Percentiles rank a stretch among this genome's conserved stretches.
Conservation (phyloP, 768 basidiomycete genomes). For the Amanita molliuscula region DNA sequence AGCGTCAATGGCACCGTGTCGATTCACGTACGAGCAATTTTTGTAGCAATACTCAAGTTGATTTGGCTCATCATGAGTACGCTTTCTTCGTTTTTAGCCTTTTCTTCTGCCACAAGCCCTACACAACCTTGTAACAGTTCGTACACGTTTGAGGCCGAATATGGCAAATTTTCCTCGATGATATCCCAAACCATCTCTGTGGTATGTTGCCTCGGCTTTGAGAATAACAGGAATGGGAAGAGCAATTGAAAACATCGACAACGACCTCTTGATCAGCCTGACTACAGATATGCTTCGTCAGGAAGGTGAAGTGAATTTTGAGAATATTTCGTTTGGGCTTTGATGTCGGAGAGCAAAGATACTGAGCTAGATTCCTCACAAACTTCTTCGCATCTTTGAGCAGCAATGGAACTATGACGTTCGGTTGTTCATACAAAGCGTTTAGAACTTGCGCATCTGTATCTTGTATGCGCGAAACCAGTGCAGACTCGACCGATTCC, state of each 20-base stretch:
- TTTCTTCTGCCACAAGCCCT: conserved; percentile 26
- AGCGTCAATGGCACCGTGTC: conserved; percentile 1
- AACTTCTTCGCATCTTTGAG: conserved; percentile 38
- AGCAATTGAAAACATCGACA: conserved; percentile 37
- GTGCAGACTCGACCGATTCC: conserved; percentile 48
- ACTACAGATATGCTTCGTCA: conserved; percentile 34
- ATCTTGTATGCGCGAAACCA: conserved; percentile 65
- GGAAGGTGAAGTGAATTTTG: conserved; percentile 46
- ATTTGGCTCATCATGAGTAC: conserved; percentile 30
- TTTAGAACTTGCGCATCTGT: conserved; percentile 48
- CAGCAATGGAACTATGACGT: conserved; percentile 34
- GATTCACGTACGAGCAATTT: conserved; percentile 51
- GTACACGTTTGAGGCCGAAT: conserved; percentile 12
- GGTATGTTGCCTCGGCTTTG: conserved; percentile 60
- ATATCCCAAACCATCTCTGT: conserved; percentile 63
- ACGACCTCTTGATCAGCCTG: conserved; percentile 1
- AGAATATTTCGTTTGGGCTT: conserved; percentile 44
- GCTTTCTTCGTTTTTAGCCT: conserved; percentile 21
- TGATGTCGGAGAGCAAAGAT: conserved; percentile 23
- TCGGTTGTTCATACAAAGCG: conserved; percentile 49
- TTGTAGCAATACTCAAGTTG: conserved; percentile 45
- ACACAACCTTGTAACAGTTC: conserved; percentile 51
- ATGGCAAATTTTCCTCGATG: conserved; percentile 26
- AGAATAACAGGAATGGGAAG: conserved; percentile 67
- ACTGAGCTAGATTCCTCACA: conserved; percentile 29